A percentile compares a stretch with the other conserved stretches of the same genome.
These are phyloP conservation scores for Fusarium sp. DNA, from an alignment of 2,329 filamentous ascomycete genomes.

Conservation along the genomic window DNA sequence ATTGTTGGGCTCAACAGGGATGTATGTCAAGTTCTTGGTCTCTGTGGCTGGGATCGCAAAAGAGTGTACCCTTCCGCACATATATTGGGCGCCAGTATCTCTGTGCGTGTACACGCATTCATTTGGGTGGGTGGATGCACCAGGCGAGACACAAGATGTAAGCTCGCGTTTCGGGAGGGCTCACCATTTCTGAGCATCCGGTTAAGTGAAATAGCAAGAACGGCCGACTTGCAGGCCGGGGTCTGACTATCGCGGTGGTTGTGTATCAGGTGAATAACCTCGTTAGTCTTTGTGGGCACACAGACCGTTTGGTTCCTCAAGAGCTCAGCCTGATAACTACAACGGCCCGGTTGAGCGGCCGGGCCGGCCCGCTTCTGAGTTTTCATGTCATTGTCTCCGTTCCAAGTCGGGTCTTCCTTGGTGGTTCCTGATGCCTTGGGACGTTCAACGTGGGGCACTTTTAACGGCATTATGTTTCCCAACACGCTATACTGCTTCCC, in stretches of 20 bases:
- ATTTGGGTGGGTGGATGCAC: constrained; percentile 38
- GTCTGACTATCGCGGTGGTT: constrained; percentile 22
- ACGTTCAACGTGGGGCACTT: not conserved
- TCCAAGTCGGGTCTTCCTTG: constrained; percentile 6
- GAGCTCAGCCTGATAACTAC: constrained; percentile 33
- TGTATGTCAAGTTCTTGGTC: constrained; percentile 33
- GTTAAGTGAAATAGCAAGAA: constrained; percentile 24
- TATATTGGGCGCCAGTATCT: constrained; percentile 33
- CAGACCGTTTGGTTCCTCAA: constrained; percentile 13
- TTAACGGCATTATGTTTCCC: constrained; percentile 1
- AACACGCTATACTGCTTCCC: not conserved
- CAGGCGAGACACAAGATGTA: constrained; percentile 33
- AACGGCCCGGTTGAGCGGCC: constrained; percentile 44
- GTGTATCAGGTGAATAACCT: constrained; percentile 22
- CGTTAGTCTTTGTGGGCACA: constrained; percentile 19
- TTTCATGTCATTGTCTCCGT: constrained; percentile 26
- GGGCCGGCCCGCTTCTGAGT: constrained; percentile 44
- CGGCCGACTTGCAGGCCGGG: constrained; percentile 34
- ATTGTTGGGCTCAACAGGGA: constrained; percentile 44
- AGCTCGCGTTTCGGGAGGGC: constrained; percentile 27
- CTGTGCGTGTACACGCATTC: constrained; percentile 17
- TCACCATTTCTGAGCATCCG: constrained; percentile 34
- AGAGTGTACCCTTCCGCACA: constrained; percentile 34
- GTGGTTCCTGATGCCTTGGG: not conserved
- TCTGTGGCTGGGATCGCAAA: constrained; percentile 38